Evolutionary conservation across 768 basidiomycete genomes (phyloP).

Genomic region (Mycena sanguinolenta): DNA sequence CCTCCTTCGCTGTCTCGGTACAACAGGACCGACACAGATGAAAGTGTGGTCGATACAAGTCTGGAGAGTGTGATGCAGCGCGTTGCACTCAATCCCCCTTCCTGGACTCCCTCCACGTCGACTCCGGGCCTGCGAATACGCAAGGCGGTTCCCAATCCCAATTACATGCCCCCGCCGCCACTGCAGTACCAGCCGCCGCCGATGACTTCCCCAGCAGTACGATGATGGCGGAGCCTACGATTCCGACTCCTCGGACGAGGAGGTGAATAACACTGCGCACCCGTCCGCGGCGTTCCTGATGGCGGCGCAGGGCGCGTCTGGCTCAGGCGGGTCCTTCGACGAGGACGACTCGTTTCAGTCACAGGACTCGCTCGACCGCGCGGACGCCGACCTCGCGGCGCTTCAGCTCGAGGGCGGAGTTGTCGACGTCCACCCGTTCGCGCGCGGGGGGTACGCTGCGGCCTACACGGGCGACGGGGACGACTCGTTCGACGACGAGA

Average conservation of each 20-base stretch:
- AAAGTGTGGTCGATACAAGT: constrained; percentile 65
- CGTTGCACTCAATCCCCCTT: constrained; percentile 62
- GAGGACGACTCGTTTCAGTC: constrained; percentile 65
- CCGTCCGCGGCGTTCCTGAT: constrained; percentile 82
- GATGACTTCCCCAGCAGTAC: constrained; percentile 29
- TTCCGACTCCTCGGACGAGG: constrained; percentile 72
- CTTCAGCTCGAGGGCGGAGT: constrained; percentile 48
- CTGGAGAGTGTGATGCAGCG: constrained; percentile 80
- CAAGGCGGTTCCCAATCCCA: constrained; percentile 29
- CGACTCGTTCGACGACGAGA: constrained; percentile 68
- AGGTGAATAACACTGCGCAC: constrained; percentile 69
- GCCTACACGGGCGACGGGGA: constrained; percentile 51
- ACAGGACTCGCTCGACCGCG: constrained; percentile 65
- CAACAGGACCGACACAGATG: constrained; percentile 58
- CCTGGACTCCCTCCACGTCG: constrained; percentile 42
- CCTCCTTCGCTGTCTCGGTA: constrained; percentile 83
- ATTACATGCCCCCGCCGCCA: constrained; percentile 1
- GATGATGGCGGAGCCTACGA: constrained; percentile 50
- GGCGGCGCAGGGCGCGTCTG: constrained; percentile 62
- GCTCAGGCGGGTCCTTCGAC: constrained; percentile 43
- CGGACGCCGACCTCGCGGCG: constrained; percentile 58
- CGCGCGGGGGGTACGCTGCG: constrained; percentile 40
- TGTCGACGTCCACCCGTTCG: constrained; percentile 74
- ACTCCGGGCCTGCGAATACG: constrained; percentile 49
- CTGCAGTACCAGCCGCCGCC: constrained; percentile 31